Evolutionary conservation across 257 asterid species (phyloP).

Genomic region (Salvia miltiorrhiza): DNA sequence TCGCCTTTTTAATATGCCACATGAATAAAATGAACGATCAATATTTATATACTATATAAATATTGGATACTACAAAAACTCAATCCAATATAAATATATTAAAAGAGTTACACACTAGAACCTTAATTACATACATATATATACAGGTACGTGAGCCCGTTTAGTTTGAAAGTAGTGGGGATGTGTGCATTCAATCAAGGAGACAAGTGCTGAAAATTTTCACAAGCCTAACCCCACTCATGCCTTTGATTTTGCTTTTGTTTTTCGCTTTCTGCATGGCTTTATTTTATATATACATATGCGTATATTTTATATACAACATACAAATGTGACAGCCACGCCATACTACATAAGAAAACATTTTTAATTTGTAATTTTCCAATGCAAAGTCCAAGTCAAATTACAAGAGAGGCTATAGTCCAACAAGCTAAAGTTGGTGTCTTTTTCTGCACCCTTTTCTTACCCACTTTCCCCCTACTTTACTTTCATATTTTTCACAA

Average conservation of each 20-base stretch:
- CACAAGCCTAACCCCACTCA: constrained; percentile 35
- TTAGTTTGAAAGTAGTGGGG: constrained; percentile 60
- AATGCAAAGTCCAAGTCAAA: constrained; percentile 25
- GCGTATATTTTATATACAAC: background rate
- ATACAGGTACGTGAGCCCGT: no score
- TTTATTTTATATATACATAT: background rate
- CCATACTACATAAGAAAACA: constrained; percentile 8
- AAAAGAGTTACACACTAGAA: no score
- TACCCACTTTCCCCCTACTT: constrained; percentile 15
- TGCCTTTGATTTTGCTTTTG: constrained; percentile 15
- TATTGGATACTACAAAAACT: no score
- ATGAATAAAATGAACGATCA: no score
- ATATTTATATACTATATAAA: no score
- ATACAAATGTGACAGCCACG: constrained; percentile 19
- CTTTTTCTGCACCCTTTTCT: constrained; percentile 28
- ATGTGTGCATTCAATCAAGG: constrained; percentile 50
- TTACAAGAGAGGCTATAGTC: constrained; percentile 21
- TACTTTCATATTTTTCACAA: constrained; percentile 17
- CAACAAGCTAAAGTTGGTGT: constrained; percentile 21
- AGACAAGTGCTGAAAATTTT: constrained; percentile 34
- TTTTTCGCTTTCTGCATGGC: constrained; percentile 17
- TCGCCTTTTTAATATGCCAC: no score
- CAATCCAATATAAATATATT: no score
- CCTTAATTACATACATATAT: no score
- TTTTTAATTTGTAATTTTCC: constrained; percentile 24